phyloP scores from a whole-genome alignment of 345 rosid species.

The Hibiscus trionum region DNA sequence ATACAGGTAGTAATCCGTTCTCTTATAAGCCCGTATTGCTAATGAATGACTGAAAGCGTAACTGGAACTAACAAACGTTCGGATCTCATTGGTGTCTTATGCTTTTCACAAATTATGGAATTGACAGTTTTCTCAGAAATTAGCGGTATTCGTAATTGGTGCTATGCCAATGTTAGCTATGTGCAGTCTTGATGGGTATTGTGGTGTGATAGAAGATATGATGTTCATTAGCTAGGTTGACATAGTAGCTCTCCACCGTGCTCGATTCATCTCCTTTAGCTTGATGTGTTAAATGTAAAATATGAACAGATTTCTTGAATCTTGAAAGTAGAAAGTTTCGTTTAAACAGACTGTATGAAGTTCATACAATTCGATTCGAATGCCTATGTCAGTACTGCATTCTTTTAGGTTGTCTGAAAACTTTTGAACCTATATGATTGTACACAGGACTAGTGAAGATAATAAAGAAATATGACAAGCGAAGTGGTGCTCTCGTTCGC shows the following conservation, averaged over 20 bases:
- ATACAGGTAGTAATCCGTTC: constrained; percentile 9
- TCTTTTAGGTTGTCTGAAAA: not conserved
- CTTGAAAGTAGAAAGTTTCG: not conserved
- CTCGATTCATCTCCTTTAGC: too few relatives aligned
- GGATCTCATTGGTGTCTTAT: too few relatives aligned
- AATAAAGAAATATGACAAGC: too few relatives aligned
- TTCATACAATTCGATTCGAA: not conserved
- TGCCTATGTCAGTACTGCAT: not conserved
- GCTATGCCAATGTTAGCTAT: not conserved
- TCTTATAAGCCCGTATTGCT: constrained; percentile 4
- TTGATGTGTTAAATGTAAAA: too few relatives aligned
- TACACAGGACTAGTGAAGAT: not conserved
- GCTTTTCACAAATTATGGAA: too few relatives aligned
- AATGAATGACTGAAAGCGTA: not conserved
- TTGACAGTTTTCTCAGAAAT: not conserved
- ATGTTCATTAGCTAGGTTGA: too few relatives aligned
- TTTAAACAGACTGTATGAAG: not conserved
- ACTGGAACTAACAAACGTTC: too few relatives aligned
- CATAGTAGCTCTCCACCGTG: too few relatives aligned
- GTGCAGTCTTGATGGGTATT: too few relatives aligned
- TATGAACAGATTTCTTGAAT: too few relatives aligned
- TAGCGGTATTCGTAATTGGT: not conserved
- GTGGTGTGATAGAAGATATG: too few relatives aligned
- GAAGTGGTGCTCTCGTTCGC: too few relatives aligned
- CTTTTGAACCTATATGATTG: not conserved